phyloP scores from a whole-genome alignment of 2,329 filamentous ascomycete species.

The Mollisia scopiformis region DNA sequence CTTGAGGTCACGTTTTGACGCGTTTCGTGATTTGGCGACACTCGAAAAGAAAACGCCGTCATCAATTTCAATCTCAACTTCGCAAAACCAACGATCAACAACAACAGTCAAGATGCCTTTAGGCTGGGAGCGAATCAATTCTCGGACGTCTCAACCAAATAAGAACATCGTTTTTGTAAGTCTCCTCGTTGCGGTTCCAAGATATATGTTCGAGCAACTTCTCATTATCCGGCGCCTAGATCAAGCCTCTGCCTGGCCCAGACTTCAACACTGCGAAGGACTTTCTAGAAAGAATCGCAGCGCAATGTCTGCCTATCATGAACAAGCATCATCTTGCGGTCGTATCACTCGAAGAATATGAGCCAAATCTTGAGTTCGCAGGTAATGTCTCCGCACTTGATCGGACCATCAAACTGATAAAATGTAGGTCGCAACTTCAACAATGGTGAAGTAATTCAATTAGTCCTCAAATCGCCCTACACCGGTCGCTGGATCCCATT shows the following conservation, averaged over 20 bases:
- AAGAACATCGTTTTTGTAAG: constrained; percentile 70
- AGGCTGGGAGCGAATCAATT: constrained; percentile 79
- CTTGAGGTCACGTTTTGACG: neutral
- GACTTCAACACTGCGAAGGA: constrained; percentile 66
- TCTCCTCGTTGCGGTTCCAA: neutral
- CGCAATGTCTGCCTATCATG: constrained; percentile 78
- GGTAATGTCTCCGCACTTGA: constrained; percentile 18
- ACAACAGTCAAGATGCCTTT: constrained; percentile 62
- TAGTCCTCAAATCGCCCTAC: constrained; percentile 72
- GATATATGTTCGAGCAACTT: neutral
- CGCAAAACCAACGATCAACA: neutral
- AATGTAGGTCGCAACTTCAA: constrained; percentile 90
- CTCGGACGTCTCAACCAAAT: constrained; percentile 74
- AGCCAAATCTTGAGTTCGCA: constrained; percentile 78
- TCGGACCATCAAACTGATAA: neutral
- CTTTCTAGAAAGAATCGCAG: constrained; percentile 77
- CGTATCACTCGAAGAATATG: constrained; percentile 78
- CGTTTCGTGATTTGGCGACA: neutral
- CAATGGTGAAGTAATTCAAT: constrained; percentile 82
- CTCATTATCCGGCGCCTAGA: constrained; percentile 37
- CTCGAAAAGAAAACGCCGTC: neutral
- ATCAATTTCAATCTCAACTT: neutral
- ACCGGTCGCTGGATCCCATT: constrained; percentile 78
- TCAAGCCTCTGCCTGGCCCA: constrained; percentile 73
- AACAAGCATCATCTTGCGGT: constrained; percentile 65